Conservation (phyloP, 2,329 filamentous ascomycete species). For the Aquanectria penicillioides region DNA sequence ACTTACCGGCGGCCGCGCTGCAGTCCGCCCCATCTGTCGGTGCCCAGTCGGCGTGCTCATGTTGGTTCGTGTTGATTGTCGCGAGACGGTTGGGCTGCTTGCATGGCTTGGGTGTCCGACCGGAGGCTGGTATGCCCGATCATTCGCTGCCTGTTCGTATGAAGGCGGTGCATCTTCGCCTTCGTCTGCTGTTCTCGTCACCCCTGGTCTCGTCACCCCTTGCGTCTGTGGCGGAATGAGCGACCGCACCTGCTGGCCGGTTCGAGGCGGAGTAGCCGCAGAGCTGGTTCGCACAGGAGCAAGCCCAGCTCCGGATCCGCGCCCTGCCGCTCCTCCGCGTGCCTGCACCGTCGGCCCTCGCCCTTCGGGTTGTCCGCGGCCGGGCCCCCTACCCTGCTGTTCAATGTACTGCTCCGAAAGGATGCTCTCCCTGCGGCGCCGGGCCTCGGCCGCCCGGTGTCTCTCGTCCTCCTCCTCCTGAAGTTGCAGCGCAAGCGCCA, state of each 20-base stretch:
- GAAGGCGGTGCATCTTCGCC: constrained; percentile 65
- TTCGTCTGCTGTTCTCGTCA: constrained; percentile 50
- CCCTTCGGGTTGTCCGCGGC: constrained; percentile 21
- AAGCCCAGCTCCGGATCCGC: constrained; percentile 26
- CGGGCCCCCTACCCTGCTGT: constrained; percentile 61
- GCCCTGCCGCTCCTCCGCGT: constrained; percentile 18
- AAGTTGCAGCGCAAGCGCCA: constrained; percentile 89
- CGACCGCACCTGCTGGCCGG: constrained; percentile 52
- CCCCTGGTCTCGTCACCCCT: constrained; percentile 47
- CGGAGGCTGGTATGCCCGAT: constrained; percentile 62
- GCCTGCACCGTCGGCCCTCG: constrained; percentile 23
- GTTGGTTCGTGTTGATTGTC: constrained; percentile 36
- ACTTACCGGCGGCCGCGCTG: constrained; percentile 34
- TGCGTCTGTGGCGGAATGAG: constrained; percentile 50
- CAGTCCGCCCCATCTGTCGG: constrained; percentile 29
- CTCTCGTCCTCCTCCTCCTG: constrained; percentile 94
- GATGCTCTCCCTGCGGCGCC: constrained; percentile 72
- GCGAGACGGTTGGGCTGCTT: constrained; percentile 32
- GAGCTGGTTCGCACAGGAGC: constrained; percentile 38
- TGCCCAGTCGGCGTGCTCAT: constrained; percentile 25
- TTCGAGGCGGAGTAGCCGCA: constrained; percentile 26
- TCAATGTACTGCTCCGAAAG: constrained; percentile 78
- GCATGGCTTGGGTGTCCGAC: constrained; percentile 61
- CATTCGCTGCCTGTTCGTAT: constrained; percentile 66
- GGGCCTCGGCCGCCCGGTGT: constrained; percentile 72